Conservation (phyloP, 345 rosid species). For the Iberis pinnata region DNA sequence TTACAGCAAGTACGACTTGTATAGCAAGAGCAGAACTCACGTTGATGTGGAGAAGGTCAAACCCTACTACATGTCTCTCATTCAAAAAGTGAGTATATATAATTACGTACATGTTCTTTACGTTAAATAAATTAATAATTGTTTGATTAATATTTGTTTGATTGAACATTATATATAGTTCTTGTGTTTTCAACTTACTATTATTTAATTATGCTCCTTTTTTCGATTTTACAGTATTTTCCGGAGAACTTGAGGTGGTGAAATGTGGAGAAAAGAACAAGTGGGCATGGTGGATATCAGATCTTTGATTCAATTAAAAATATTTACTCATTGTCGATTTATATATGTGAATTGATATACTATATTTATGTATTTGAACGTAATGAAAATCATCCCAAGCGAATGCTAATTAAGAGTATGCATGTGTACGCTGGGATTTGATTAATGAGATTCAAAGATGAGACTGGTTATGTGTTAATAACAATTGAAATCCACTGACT, state of each 20-base stretch:
- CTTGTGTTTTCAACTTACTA: too few relatives aligned
- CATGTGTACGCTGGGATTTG: too few relatives aligned
- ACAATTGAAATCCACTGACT: too few relatives aligned
- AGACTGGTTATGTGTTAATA: too few relatives aligned
- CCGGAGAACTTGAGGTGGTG: conserved; percentile 28
- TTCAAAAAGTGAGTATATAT: conserved; percentile 37
- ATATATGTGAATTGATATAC: background rate
- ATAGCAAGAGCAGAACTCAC: conserved; percentile 57
- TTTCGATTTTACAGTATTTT: conserved; percentile 15
- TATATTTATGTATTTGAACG: background rate
- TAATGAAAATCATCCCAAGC: too few relatives aligned
- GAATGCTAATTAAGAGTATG: too few relatives aligned
- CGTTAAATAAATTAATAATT: too few relatives aligned
- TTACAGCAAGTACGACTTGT: conserved; percentile 60
- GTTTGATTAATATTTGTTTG: too few relatives aligned
- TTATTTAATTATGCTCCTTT: background rate
- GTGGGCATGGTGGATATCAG: background rate
- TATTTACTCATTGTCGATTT: conserved; percentile 6
- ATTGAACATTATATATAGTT: too few relatives aligned
- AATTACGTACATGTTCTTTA: background rate
- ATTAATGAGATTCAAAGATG: too few relatives aligned
- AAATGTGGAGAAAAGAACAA: background rate
- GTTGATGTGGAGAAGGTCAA: conserved; percentile 54
- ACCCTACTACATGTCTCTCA: conserved; percentile 57
- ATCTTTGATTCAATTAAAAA: conserved; percentile 2